Conservation (phyloP, 805 yeast species). For the Yarrowia deformans region DNA sequence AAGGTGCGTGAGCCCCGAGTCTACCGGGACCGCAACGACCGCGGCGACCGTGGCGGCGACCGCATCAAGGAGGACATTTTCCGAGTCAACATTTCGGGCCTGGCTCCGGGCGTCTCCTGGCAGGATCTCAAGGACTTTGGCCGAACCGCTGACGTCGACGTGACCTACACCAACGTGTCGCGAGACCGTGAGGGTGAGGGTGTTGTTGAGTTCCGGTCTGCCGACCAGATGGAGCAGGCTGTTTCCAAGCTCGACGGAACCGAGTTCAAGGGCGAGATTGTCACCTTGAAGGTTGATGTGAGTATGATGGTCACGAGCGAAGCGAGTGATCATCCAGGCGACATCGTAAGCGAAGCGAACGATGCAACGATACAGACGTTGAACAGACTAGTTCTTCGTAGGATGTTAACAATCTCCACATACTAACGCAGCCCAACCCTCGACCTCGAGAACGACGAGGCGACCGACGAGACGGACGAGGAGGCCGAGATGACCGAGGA, state of each 20-base stretch:
- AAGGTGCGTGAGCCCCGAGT: conserved; percentile 41
- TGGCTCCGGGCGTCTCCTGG: conserved; percentile 47
- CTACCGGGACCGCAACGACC: conserved; percentile 43
- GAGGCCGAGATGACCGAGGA: conserved; percentile 48
- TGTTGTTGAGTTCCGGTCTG: conserved; percentile 52
- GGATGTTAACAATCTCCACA: too few species aligned
- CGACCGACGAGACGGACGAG: conserved; percentile 52
- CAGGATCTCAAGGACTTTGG: conserved; percentile 71
- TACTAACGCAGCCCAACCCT: conserved; percentile 48
- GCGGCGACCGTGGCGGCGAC: conserved; percentile 43
- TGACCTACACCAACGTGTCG: conserved; percentile 51
- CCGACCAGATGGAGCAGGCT: conserved; percentile 76
- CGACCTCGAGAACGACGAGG: conserved; percentile 56
- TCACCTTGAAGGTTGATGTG: conserved; percentile 64
- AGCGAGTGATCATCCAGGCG: background rate
- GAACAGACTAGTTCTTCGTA: too few species aligned
- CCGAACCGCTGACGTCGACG: conserved; percentile 63
- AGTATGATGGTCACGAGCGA: background rate
- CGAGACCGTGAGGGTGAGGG: conserved; percentile 52
- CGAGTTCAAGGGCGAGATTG: conserved; percentile 71
- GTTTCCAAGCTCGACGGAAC: conserved; percentile 72
- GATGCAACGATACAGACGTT: too few species aligned
- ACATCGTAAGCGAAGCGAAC: too few species aligned
- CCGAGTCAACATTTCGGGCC: conserved; percentile 46
- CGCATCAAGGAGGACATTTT: conserved; percentile 41